Evolutionary conservation across 2,329 filamentous ascomycete species (phyloP), one percentile per base, ranked within the genome.

Genomic region (Stemphylium beticola): DNA sequence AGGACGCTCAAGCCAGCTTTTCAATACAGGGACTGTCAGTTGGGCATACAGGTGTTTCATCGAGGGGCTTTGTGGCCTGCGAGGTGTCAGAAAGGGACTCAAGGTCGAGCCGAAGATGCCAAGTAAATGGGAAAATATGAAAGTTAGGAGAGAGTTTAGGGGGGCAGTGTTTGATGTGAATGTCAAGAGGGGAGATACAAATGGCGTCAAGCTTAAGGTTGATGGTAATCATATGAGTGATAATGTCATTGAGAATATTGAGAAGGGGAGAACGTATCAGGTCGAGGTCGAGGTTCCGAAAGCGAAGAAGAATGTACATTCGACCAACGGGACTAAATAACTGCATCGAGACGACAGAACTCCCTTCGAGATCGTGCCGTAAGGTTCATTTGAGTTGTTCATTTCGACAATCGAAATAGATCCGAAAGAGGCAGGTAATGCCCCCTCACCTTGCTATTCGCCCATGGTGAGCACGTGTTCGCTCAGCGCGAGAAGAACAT

Each of bases 1-100:
- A 4, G 83, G 83, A 2, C 78, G 83, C 0, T 83, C 81, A 9
- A 83, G 81, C 60, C 82, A 84, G 66, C 67, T 85, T 14, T 85
- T 85, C 73, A 85, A 85, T 66, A 85, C 83, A 1, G 83, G 83
- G 3, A 85, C 82, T 5, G 79, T 83, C 20, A 80, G 81, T 15
- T 85, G 83, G 83, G 81, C 77, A 2, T 85, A 85, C 67, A 76
- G 83, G 9, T 81, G 77, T 65, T 78, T 85, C 60, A 78, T 84
- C 41, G 83, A 85, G 66, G 82, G 82, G 0, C 67, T 85, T 4
- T 85, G 82, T 55, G 83, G 83, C 0, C 69, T 85, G 33, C 76
- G 77, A 10, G 83, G 83, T 22, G 81, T 82, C 10, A 70, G 70
- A 1, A 69, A 79, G 1, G 83, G 82, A 0, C 63, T 85, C 45